phyloP scores from a whole-genome alignment of 2,329 filamentous ascomycete genomes.

The Stemphylium vesicarium region DNA sequence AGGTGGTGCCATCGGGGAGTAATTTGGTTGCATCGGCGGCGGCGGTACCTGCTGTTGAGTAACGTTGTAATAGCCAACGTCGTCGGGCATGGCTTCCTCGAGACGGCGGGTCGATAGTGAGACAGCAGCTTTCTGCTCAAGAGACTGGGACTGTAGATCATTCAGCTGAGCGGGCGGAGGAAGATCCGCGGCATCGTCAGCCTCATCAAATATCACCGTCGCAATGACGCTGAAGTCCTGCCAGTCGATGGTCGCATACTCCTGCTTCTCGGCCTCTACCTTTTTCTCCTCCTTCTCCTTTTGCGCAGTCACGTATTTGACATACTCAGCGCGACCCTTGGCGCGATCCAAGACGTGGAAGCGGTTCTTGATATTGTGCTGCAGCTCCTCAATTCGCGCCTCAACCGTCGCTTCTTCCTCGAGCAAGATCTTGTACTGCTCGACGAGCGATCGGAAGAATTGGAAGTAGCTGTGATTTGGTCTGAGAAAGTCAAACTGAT shows the following conservation, averaged over 20 bases:
- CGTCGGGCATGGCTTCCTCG: slow-evolving; percentile 92
- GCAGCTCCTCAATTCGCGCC: slow-evolving; percentile 73
- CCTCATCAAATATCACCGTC: slow-evolving; percentile 89
- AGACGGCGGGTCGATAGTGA: slow-evolving; percentile 85
- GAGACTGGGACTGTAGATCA: slow-evolving; percentile 89
- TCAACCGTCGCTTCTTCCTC: slow-evolving; percentile 75
- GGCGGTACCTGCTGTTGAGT: slow-evolving; percentile 39
- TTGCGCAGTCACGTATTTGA: slow-evolving; percentile 82
- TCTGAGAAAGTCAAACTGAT: slow-evolving; percentile 94
- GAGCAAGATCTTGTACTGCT: slow-evolving; percentile 87
- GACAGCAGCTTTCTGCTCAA: slow-evolving; percentile 93
- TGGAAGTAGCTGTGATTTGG: slow-evolving; percentile 96
- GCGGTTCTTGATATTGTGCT: slow-evolving; percentile 77
- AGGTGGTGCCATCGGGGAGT: slow-evolving; percentile 38
- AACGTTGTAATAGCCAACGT: slow-evolving; percentile 55
- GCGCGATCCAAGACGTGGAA: slow-evolving; percentile 81
- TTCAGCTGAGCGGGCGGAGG: slow-evolving; percentile 88
- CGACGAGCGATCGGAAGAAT: slow-evolving; percentile 90
- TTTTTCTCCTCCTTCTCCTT: slow-evolving; percentile 89
- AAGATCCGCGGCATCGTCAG: slow-evolving; percentile 83
- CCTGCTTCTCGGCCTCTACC: slow-evolving; percentile 77
- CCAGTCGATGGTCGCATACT: slow-evolving; percentile 92
- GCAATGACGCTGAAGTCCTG: slow-evolving; percentile 96
- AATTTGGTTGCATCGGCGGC: slow-evolving; percentile 36
- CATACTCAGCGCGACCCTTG: slow-evolving; percentile 85